phyloP scores from a whole-genome alignment of 2,329 filamentous ascomycete genomes.

The Pestalotiopsis sp. region DNA sequence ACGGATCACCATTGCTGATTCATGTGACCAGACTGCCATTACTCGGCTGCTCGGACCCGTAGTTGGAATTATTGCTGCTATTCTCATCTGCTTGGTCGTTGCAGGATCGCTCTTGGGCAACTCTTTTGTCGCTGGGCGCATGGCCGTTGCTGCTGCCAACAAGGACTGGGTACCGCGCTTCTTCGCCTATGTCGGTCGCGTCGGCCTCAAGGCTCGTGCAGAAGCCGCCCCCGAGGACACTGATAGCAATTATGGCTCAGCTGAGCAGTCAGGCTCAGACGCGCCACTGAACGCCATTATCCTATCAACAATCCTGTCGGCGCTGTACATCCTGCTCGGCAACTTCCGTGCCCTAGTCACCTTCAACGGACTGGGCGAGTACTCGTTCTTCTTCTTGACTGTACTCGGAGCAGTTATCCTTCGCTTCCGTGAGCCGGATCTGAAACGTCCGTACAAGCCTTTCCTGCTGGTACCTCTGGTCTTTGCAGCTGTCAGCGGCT shows the following conservation, averaged over 20 bases:
- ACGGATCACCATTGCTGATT: constrained; percentile 7
- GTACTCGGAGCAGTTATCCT: constrained; percentile 59
- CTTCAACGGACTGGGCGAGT: constrained; percentile 60
- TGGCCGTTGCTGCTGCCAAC: constrained; percentile 59
- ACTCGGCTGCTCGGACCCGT: constrained; percentile 52
- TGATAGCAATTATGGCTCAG: not conserved
- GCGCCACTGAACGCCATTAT: constrained; percentile 56
- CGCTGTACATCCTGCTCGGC: constrained; percentile 60
- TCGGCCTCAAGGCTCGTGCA: constrained; percentile 31
- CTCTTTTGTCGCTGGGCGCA: constrained; percentile 61
- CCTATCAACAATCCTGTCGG: constrained; percentile 47
- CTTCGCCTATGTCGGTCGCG: constrained; percentile 44
- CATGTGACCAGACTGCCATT: constrained; percentile 48
- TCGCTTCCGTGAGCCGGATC: constrained; percentile 53
- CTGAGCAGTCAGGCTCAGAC: constrained; percentile 36
- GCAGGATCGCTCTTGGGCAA: constrained; percentile 63
- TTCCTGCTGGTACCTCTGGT: constrained; percentile 47
- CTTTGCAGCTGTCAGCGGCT: constrained; percentile 59
- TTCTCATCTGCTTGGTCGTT: constrained; percentile 60
- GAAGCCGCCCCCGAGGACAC: constrained; percentile 12
- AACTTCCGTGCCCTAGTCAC: constrained; percentile 62
- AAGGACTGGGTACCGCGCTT: constrained; percentile 48
- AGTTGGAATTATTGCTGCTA: constrained; percentile 54
- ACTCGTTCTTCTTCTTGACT: constrained; percentile 64
- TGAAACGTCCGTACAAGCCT: constrained; percentile 58